Conservation (phyloP, 2,329 filamentous ascomycete species). For the Hypomyces perniciosus region DNA sequence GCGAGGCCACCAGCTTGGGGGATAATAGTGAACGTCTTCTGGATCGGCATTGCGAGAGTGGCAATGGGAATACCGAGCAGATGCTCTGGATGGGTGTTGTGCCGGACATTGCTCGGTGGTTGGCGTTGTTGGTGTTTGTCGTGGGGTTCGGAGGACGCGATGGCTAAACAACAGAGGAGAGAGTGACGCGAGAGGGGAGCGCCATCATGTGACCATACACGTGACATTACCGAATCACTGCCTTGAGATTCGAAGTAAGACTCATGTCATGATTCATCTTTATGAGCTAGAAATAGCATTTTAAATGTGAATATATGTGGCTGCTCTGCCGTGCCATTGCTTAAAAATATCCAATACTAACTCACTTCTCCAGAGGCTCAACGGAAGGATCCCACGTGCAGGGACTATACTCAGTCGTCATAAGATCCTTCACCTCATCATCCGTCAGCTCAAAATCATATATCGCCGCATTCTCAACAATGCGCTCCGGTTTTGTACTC, state of each 20-base stretch:
- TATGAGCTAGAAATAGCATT: neutral
- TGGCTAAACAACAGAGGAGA: neutral
- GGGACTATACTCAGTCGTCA: conserved; percentile 47
- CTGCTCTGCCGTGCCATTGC: no score
- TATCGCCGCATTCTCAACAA: conserved; percentile 55
- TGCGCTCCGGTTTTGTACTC: conserved; percentile 62
- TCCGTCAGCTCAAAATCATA: conserved; percentile 50
- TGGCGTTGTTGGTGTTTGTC: conserved; percentile 5
- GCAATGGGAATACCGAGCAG: neutral
- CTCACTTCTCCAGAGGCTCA: conserved; percentile 37
- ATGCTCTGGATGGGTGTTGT: neutral
- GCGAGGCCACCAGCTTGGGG: conserved; percentile 25
- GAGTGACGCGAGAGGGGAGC: conserved; percentile 14
- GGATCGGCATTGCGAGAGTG: conserved; percentile 27
- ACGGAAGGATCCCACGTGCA: conserved; percentile 53
- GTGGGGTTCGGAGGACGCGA: conserved; percentile 1
- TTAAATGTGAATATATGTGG: neutral
- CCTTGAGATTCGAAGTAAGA: neutral
- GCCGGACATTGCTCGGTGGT: conserved; percentile 1
- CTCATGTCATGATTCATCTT: neutral
- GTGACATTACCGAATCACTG: conserved; percentile 4
- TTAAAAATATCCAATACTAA: neutral
- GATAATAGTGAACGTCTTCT: conserved; percentile 41
- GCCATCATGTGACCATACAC: conserved; percentile 15
- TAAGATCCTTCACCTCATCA: conserved; percentile 46